Base-by-base conservation (phyloP, 2,329 filamentous ascomycete species). In the Paraphoma sp. region DNA sequence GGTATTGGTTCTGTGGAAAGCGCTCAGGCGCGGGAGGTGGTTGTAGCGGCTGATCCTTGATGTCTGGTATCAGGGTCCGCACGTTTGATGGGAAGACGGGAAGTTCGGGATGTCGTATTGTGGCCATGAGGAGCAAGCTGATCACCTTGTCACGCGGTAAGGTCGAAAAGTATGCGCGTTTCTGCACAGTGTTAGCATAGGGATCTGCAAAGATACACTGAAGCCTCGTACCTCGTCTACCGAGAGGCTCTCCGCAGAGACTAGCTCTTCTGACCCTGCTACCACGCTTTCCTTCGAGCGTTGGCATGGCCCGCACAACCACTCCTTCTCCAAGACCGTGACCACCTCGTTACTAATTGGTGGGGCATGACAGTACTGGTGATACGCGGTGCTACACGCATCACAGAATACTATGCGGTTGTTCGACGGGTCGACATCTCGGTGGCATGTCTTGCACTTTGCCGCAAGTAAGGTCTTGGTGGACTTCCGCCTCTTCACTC, bases 391-490 rank as follows among this genome's bases (percentile, higher is more conserved):
- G 72, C 92, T 91, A 79, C 92, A 96, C 14, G 87, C 87, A 76
- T 94, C 90, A 78, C 92, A 96, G 75, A 93, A 92, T 2, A 95
- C 91, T 71, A 96, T 93, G 77, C 88, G 86, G 77, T 95, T 95
- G 64, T 81, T 86, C n/a, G 81, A 74, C 3, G 89, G 88, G 68
- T 89, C 91, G 62, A 89, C 85, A 9, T 89, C 87, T 62, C 91
- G 83, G 51, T 87, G 84, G 76, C 92, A 96, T 61, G 86, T 83
- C 65, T 87, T 88, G 79, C 91, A 95, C 31, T 90, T 82, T 12
- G 85, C 59, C 75, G 74, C 78, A 76, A 85, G 62, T 76, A 80
- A 61, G 69, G 79, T 75, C 59, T 76, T 78, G 68, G 83, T 82
- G 18, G 84, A 86, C 60, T 87, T 84, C 76, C 88, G 88, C 58